Conservation (phyloP, 2,329 filamentous ascomycete species). For the Aspergillus sp. region DNA sequence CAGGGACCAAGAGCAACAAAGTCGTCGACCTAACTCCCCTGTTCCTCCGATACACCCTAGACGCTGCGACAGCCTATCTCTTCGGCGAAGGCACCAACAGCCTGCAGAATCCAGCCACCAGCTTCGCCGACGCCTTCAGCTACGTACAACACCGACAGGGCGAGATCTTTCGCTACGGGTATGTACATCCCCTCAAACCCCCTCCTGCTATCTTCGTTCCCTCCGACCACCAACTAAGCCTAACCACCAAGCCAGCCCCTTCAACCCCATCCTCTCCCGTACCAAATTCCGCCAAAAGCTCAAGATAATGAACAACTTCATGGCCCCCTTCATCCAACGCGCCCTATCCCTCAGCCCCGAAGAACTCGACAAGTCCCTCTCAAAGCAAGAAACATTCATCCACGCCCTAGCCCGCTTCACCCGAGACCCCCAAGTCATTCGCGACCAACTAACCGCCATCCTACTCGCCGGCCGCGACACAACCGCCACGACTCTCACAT, state of each 20-base stretch:
- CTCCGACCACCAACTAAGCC: neutral
- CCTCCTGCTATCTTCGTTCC: neutral
- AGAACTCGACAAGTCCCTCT: constrained; percentile 70
- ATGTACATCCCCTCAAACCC: constrained; percentile 22
- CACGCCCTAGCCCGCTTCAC: constrained; percentile 83
- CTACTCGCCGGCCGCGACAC: constrained; percentile 83
- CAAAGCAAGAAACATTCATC: constrained; percentile 79
- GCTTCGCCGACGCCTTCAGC: constrained; percentile 80
- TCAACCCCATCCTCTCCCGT: constrained; percentile 65
- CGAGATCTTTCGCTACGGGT: constrained; percentile 65
- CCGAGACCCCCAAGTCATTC: constrained; percentile 63
- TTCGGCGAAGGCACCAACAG: constrained; percentile 73
- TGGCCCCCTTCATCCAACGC: constrained; percentile 75
- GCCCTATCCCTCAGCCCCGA: constrained; percentile 68
- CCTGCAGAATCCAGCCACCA: constrained; percentile 61
- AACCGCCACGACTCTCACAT: constrained; percentile 78
- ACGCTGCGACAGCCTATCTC: constrained; percentile 83
- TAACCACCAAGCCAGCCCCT: constrained; percentile 48
- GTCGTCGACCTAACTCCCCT: constrained; percentile 73
- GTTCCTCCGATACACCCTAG: constrained; percentile 80
- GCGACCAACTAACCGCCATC: constrained; percentile 81
- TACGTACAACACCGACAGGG: constrained; percentile 76
- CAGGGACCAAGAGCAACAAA: constrained; percentile 45
- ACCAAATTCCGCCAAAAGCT: constrained; percentile 65
- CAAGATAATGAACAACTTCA: constrained; percentile 71